Base-by-base conservation (phyloP, 2,329 filamentous ascomycete species). In the Trichophyton schoenleinii region DNA sequence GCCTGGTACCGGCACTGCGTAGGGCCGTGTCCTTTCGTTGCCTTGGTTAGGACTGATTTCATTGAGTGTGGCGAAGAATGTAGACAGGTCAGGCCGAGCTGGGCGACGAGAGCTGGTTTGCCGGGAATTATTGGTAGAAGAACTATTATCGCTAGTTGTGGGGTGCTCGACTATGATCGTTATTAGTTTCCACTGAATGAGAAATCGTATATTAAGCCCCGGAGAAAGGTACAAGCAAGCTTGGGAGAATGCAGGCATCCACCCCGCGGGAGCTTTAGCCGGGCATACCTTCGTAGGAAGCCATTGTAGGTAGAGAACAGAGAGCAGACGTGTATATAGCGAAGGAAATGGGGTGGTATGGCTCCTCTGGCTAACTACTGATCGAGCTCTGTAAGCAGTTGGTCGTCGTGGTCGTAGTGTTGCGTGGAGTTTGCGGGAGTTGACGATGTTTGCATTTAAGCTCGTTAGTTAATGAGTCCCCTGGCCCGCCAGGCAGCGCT, bases 41-140 rank as follows among this genome's bases (percentile, higher is more conserved):
- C 76, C 72, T 28, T 75, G 66, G 68, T 80, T 77, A 34, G 78
- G 80, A 7, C 80, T 83, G 61, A 83, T 79, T 67, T 85, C 81
- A 63, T 74, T 74, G 58, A 86, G 80, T 52, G 81, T 80, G 62
- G 79, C 78, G 74, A 85, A 85, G 77, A 87, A 86, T 67, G 83
- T 84, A 46, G 80, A 83, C 46, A 86, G 79, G 70, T 87, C 84
- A 31, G 84, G 84, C 59, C 83, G 80, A n/a, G 64, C 82, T 82
- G 60, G 73, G 38, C 72, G 72, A 18, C 73, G 73, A 64, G 60
- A 59, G 59, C 58, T 61, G 52, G 59, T 66, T 63, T 49, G 60
- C 49, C 36, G 25, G n/a, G 60, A 28, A 2, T 58, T 49, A 46
- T 63, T 28, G 25, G 55, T 25, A 31, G 55, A 53, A 57, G 63